Conservation (phyloP, 2,329 filamentous ascomycete species). For the Colletotrichum somersetense region DNA sequence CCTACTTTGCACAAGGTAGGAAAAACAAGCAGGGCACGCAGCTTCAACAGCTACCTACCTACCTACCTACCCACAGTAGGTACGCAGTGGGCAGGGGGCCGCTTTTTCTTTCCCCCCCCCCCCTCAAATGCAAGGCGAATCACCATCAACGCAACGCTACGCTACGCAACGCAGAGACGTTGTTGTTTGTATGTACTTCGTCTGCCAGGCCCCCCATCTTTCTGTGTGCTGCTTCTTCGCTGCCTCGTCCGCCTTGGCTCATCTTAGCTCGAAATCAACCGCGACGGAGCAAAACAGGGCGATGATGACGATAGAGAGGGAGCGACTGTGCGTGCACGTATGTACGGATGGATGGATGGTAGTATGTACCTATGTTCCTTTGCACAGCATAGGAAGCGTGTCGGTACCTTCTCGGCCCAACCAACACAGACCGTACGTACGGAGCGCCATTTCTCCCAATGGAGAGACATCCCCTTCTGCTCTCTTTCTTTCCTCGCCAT, state of each 20-base stretch:
- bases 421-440: background rate
- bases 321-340: background rate
- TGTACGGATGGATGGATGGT: no score
- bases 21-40: background rate
- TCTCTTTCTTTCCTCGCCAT: background rate
- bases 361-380: background rate
- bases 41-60: background rate
- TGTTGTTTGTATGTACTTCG: no score
- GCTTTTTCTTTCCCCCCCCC: no score
- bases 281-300: background rate
- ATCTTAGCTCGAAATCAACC: slow-evolving; percentile 8
- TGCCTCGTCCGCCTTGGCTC: slow-evolving; percentile 9
- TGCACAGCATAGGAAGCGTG: background rate
- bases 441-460: background rate
- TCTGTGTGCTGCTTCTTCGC: background rate
- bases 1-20: slow-evolving; percentile 5
- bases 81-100: background rate
- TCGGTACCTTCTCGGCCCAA: slow-evolving; percentile 1
- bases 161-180: no score
- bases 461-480: background rate
- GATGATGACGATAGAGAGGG: background rate
- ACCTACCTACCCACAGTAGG: no score
- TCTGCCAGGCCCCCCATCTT: background rate
- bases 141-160: background rate
- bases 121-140: background rate